Conservation (phyloP, 805 yeast species). For the Candida fluviatilis region DNA sequence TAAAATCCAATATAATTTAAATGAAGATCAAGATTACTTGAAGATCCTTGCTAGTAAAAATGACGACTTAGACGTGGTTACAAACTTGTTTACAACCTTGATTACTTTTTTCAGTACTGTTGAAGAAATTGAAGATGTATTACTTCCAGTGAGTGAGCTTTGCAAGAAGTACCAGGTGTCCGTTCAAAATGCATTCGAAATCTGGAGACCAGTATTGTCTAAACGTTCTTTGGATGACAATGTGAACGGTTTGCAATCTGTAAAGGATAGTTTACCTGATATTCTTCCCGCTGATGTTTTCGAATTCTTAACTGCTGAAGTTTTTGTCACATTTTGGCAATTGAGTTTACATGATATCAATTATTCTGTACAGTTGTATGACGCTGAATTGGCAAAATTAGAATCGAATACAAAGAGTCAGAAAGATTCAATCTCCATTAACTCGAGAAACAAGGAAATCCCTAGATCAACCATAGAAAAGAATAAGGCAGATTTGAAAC, state of each 20-base stretch:
- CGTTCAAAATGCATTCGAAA: slow-evolving; percentile 65
- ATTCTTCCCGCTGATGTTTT: slow-evolving; percentile 15
- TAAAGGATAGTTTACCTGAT: slow-evolving; percentile 11
- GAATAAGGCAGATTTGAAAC: slow-evolving; percentile 18
- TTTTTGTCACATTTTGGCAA: slow-evolving; percentile 70
- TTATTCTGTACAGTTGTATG: slow-evolving; percentile 48
- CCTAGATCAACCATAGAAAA: slow-evolving; percentile 17
- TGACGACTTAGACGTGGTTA: slow-evolving; percentile 68
- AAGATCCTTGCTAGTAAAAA: slow-evolving; percentile 67
- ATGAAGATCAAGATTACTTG: slow-evolving; percentile 42
- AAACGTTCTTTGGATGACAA: slow-evolving; percentile 15
- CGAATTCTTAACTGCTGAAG: slow-evolving; percentile 27
- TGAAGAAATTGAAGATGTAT: slow-evolving; percentile 24
- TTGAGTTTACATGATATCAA: slow-evolving; percentile 67
- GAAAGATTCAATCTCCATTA: slow-evolving; percentile 28
- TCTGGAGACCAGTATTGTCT: slow-evolving; percentile 60
- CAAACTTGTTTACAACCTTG: slow-evolving; percentile 61
- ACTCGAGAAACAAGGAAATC: slow-evolving; percentile 23
- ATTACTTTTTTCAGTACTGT: slow-evolving; percentile 46
- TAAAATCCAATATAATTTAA: slow-evolving; percentile 35
- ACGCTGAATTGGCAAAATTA: slow-evolving; percentile 39
- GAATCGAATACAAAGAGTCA: slow-evolving; percentile 30
- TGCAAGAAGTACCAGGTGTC: slow-evolving; percentile 42
- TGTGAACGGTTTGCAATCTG: slow-evolving; percentile 10
- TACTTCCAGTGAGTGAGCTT: slow-evolving; percentile 42